Conservation (phyloP, 2,329 filamentous ascomycete genomes). For the Scedosporium apiospermum region DNA sequence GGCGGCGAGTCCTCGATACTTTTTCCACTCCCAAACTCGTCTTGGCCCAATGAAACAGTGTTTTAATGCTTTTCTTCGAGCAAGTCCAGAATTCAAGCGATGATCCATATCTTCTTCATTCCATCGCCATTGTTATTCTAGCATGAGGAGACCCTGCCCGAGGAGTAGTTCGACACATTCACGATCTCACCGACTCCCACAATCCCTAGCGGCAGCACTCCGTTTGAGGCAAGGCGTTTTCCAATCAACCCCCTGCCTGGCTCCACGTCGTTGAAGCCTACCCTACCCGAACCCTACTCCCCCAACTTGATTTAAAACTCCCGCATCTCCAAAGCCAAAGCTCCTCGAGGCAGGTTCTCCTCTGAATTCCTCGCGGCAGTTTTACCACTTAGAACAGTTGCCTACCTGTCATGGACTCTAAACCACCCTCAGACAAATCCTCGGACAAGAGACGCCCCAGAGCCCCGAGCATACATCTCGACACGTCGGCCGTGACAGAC, state of each 20-base stretch:
- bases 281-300: neutral
- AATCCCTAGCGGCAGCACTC: neutral
- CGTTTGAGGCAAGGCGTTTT: neutral
- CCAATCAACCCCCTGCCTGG: neutral
- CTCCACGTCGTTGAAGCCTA: neutral
- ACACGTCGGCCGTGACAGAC: slow-evolving; percentile 3
- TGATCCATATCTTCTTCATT: too few relatives aligned
- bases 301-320: neutral
- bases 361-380: neutral
- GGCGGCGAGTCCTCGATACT: too few relatives aligned
- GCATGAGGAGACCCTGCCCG: neutral
- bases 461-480: slow-evolving; percentile 5
- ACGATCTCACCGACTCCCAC: neutral
- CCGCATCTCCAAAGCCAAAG: too few relatives aligned
- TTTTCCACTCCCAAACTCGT: too few relatives aligned
- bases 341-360: neutral
- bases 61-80: too few relatives aligned
- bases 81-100: too few relatives aligned
- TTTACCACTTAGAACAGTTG: neutral
- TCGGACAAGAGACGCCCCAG: neutral
- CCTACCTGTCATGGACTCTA: neutral
- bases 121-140: too few relatives aligned
- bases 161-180: neutral
- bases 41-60: too few relatives aligned
- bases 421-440: neutral